Evolutionary conservation across 2,329 filamentous ascomycete genomes (phyloP), one percentile per base, ranked within the genome.

Genomic region (Talaromyces sp.): DNA sequence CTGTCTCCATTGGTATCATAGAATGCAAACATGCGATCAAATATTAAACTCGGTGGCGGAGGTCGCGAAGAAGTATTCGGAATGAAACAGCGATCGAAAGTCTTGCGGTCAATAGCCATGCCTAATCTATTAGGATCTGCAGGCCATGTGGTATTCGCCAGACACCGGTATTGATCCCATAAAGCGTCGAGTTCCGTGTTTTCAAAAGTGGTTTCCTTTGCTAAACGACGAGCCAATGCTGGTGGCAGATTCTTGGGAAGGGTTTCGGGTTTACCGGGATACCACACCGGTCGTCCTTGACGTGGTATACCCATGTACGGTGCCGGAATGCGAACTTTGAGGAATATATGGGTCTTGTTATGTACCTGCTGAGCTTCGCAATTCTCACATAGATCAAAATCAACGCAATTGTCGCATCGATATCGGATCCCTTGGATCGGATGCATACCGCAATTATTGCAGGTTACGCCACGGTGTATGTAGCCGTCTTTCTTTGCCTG

Each of bases 141-240:
- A 39, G 87, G 81, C 90, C 90, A 97, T 74, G 94, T 89, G 6
- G 89, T 89, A 69, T 91, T 94, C 49, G 94, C 94, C 78, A 97
- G 89, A 75, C 93, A 97, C 5, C 91, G 93, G 85, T 96, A 99
- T 74, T 98, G 94, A 73, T 98, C 94, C 89, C 93, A 98, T 49
- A 96, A 87, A 7, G 93, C 94, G 78, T 98, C 94, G 6, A 99
- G 82, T 76, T 96, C 92, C 1, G 92, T 90, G 33, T 90, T 86
- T 73, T 97, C 93, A 77, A 96, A 91, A 19, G 88, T 88, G 0
- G 90, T 93, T 67, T 91, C 89, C 63, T 84, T 84, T 35, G 87
- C 87, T 63, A 93, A 83, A 66, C 88, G 88, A 62, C 87, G 85
- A 62, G 91, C 89, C 43, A 95, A 79, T 1, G 82, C 76, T 31